Percentiles rank a stretch among this genome's conserved stretches.
These are phyloP conservation scores for Didymosphaeria variabile DNA, from an alignment of 2,329 filamentous ascomycete species.

Conservation along the genomic window DNA sequence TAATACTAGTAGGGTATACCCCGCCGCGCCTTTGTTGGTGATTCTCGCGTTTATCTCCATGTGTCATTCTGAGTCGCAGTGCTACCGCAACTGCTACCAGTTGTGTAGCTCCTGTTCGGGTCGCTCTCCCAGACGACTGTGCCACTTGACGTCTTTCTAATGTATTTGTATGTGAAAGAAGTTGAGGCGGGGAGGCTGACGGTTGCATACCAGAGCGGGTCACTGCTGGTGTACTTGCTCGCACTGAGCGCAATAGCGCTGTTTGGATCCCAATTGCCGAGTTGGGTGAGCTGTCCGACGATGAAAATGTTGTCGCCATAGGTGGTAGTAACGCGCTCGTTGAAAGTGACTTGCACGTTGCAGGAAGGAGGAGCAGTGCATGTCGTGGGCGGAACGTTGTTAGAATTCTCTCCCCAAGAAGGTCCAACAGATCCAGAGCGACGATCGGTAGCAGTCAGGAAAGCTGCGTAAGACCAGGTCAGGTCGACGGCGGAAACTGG, in stretches of 20 bases:
- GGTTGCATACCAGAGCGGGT: constrained; percentile 56
- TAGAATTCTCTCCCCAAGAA: constrained; percentile 1
- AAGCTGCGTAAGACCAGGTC: constrained; percentile 78
- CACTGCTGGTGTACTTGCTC: constrained; percentile 52
- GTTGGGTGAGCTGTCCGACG: constrained; percentile 52
- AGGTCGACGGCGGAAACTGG: constrained; percentile 72
- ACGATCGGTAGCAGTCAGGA: constrained; percentile 52
- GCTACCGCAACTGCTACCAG: neutral
- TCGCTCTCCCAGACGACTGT: constrained; percentile 57
- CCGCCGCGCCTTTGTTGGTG: neutral
- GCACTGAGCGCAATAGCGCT: constrained; percentile 53
- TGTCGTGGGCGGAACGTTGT: constrained; percentile 42
- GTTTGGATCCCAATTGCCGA: constrained; percentile 55
- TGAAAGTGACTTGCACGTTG: constrained; percentile 52
- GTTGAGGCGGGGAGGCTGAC: constrained; percentile 53
- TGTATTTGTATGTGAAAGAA: constrained; percentile 56
- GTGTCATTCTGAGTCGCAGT: constrained; percentile 4
- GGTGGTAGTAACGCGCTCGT: constrained; percentile 58
- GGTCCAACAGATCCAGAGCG: neutral
- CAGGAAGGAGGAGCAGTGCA: constrained; percentile 32
- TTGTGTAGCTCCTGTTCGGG: constrained; percentile 49
- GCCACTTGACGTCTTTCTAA: constrained; percentile 54
- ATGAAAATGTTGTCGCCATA: constrained; percentile 60
- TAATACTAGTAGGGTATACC: too few relatives aligned
- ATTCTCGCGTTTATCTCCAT: neutral